phyloP scores from a whole-genome alignment of 108 stramenopile species.

The Discostella pseudostelligera region DNA sequence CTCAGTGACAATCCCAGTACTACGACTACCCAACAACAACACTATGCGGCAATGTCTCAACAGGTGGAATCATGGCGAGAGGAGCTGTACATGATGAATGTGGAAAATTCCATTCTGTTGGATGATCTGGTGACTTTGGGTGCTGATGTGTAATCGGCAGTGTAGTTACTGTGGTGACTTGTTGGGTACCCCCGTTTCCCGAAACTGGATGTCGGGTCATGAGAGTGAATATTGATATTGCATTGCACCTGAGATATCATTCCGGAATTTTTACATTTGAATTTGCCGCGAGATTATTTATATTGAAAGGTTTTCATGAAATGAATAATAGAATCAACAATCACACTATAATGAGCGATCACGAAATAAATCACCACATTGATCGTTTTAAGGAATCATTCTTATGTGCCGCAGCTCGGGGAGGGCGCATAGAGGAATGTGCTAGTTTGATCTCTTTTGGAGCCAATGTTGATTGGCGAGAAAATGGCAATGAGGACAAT shows the following conservation, averaged over 20 bases:
- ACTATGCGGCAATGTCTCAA: slow-evolving; percentile 12
- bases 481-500: slow-evolving; percentile 35
- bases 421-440: slow-evolving; percentile 40
- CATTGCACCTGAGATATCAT: no score
- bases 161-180: background rate
- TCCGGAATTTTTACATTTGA: no score
- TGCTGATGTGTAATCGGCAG: slow-evolving; percentile 32
- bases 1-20: background rate
- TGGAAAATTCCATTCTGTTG: slow-evolving; percentile 43
- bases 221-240: no score
- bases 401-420: slow-evolving; percentile 45
- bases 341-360: slow-evolving; percentile 1
- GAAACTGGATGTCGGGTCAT: no score
- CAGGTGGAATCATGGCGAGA: slow-evolving; percentile 39
- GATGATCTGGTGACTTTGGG: slow-evolving; percentile 45
- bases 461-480: slow-evolving; percentile 15
- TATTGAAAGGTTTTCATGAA: background rate
- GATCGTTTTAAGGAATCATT: slow-evolving; percentile 48
- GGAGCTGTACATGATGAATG: slow-evolving; percentile 41
- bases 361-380: slow-evolving; percentile 30
- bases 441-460: slow-evolving; percentile 33
- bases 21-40: background rate
- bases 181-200: no score
- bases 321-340: background rate
- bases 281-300: background rate